These are phyloP conservation scores for Saccharomyces uvarum DNA, from an alignment of 1,139 yeast species.

Conservation along the genomic window DNA sequence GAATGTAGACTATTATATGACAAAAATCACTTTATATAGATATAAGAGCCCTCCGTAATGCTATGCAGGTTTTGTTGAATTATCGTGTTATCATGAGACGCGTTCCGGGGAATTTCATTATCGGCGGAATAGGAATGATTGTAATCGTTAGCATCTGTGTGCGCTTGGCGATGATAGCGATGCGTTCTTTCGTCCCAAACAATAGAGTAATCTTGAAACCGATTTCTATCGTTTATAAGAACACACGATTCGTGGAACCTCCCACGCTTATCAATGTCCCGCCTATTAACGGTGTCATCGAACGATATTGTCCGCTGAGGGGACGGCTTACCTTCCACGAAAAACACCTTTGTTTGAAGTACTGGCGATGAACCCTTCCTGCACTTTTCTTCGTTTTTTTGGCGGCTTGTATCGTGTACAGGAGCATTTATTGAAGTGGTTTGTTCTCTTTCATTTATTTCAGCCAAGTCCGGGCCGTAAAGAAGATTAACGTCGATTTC, in stretches of 20 bases:
- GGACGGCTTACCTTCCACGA: neutral
- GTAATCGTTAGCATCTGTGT: neutral
- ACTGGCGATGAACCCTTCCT: neutral
- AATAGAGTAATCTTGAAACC: constrained; percentile 4
- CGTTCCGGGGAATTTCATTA: neutral
- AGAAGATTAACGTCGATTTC: constrained; percentile 28
- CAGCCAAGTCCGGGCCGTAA: constrained; percentile 28
- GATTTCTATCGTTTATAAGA: constrained; percentile 18
- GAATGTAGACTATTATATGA: neutral
- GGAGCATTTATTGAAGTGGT: neutral
- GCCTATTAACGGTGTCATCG: constrained; percentile 17
- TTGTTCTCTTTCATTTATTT: neutral
- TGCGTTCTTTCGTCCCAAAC: neutral
- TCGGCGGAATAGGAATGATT: neutral
- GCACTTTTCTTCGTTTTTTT: neutral
- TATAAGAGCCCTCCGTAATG: neutral
- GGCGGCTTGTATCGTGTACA: neutral
- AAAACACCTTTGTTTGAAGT: neutral
- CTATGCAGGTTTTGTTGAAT: neutral
- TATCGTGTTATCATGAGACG: neutral
- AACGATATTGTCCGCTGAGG: constrained; percentile 6
- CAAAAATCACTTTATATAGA: neutral
- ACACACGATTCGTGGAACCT: constrained; percentile 15
- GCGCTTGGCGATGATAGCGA: constrained; percentile 1
- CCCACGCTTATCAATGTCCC: constrained; percentile 22